Evolutionary conservation across 257 asterid genomes (phyloP), one percentile per base, ranked within the genome.

Genomic region (Forsythia suspensa): DNA sequence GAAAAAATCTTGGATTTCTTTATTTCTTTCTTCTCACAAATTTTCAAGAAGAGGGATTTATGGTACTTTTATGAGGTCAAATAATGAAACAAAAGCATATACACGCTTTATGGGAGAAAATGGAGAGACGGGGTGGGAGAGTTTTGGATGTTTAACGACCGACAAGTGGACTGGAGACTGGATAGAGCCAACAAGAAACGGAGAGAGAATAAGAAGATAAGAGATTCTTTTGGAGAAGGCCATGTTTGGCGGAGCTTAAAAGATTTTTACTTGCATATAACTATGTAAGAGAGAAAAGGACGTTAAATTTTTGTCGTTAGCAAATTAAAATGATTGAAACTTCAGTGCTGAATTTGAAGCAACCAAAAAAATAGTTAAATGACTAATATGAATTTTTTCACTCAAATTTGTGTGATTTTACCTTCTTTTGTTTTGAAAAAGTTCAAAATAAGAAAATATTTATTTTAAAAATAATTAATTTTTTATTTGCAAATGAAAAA

Each of bases 161-260:
- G 84, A 83, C 80, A 78, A 79, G 71, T 67, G 69, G 24, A 55
- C 65, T 55, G 29, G 48, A 63, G 74, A 82, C 42, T 82, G 83
- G 88, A 87, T 84, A 73, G 72, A 79, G 82, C 76, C 76, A 67
- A 76, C 38, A 72, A 66, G 74, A 76, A 72, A 71, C 10, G 51
- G 85, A 71, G 81, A 75, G 80, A 76, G 84, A 71, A 59, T 38
- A 72, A 72, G 81, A 79, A 80, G 89, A 85, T 83, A 79, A 80
- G 89, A 85, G 81, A 86, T 79, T 77, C 86, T 72, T 51, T 55
- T 24, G 40, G 40, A 40, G 52, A 75, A 44, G 71, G 65, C 3
- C 65, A n/a, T 55, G 11, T 55, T 55, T 55, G 65, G 65, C 9
- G 0, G 16, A 55, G 29, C 13, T 52, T 16, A 18, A 52, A 52